Base-by-base conservation (phyloP, 2,329 filamentous ascomycete species). In the Bretziella fagacearum region DNA sequence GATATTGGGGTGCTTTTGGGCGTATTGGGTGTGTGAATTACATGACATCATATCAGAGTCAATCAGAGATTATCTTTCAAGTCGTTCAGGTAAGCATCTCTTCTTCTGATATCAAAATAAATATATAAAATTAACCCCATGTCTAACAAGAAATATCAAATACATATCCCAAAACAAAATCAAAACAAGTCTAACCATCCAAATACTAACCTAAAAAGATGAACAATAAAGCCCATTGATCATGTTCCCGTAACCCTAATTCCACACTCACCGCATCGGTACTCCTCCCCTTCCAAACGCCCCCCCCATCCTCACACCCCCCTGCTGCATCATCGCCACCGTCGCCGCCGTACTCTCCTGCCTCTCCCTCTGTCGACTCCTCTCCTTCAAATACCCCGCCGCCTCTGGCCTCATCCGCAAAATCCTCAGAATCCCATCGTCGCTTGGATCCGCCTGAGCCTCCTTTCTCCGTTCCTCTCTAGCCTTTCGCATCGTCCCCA, bases 401-500 rank as follows among this genome's bases (percentile, higher is more conserved):
- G 91, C 91, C 64, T 96, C 91, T 2, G 86, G 85, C 46, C 91
- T 71, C 91, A 98, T 98, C 44, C 91, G 74, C 54, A 98, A 63
- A 54, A 98, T 98, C 17, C 91, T 74, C 56, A 98, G 63, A 54
- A 98, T 96, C 83, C 96, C 96, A 60, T 98, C 91, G 61, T 98
- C 91, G 59, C 81, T 94, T 1, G 91, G 89, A 60, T 96, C 91
- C 1, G 91, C 89, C 60, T 98, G 91, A 1, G 86, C 85, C 60
- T 96, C 89, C 56, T 87, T 86, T 53, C 91, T 73, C 66, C 93
- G 95, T 63, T 94, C 89, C 60, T 94, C 86, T 63, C 96, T 96
- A 33, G 84, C 86, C 59, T 89, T 84, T 55, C 79, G 81, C 86
- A 98, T 96, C 6, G 91, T 96, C 39, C 91, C 91, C 46, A 98